Conservation (phyloP, 2,329 filamentous ascomycete genomes). For the Plenodomus tracheiphilus region DNA sequence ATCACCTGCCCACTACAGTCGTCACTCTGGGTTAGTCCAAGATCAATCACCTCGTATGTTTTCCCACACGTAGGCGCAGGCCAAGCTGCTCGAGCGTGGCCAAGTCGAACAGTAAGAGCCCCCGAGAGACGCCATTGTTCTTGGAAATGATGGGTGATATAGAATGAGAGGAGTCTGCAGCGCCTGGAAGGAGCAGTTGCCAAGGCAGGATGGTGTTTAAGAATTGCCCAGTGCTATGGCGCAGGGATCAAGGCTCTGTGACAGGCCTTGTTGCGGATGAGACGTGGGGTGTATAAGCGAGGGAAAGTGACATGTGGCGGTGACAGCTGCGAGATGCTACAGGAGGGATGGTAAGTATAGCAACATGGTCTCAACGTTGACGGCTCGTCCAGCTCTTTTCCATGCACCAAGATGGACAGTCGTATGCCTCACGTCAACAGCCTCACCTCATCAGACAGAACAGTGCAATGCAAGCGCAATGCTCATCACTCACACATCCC, state of each 20-base stretch:
- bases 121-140: slow-evolving; percentile 9
- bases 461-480: neutral
- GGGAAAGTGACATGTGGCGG: neutral
- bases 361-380: neutral
- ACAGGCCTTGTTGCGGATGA: slow-evolving; percentile 8
- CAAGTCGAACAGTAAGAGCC: slow-evolving; percentile 32
- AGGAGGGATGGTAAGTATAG: neutral
- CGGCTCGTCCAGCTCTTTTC: neutral
- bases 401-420: neutral
- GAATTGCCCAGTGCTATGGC: slow-evolving; percentile 13
- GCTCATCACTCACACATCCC: neutral
- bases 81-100: slow-evolving; percentile 23
- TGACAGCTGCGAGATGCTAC: neutral
- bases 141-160: slow-evolving; percentile 13
- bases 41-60: neutral
- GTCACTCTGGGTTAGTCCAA: neutral
- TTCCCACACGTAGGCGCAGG: slow-evolving; percentile 14
- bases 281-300: neutral
- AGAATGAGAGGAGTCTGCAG: slow-evolving; percentile 9
- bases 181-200: slow-evolving; percentile 10
- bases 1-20: slow-evolving; percentile 2
- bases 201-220: slow-evolving; percentile 15
- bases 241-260: slow-evolving; percentile 23
- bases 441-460: neutral
- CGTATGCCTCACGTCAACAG: neutral